phyloP scores from a whole-genome alignment of 169 alveolate genomes.

The Plasmodium falciparum region DNA sequence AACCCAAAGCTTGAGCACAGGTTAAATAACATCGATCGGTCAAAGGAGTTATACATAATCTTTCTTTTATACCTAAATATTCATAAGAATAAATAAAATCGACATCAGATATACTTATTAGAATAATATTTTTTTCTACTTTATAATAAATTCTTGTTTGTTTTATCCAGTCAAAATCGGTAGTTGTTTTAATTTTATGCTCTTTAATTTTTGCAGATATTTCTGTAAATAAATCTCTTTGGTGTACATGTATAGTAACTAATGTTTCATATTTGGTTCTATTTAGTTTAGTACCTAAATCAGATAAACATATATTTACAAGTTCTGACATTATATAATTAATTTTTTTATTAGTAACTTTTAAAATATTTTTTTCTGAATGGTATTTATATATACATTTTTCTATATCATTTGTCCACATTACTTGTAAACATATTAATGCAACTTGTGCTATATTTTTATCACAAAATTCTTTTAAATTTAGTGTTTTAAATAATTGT shows the following conservation, averaged over 20 bases:
- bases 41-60: constrained; percentile 97
- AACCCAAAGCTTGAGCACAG: constrained; percentile 96
- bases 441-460: constrained; percentile 94
- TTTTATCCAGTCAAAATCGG: constrained; percentile 96
- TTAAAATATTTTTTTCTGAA: constrained; percentile 86
- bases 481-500: constrained; percentile 87
- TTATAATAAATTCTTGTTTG: constrained; percentile 95
- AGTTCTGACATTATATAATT: constrained; percentile 91
- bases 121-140: constrained; percentile 88
- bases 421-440: constrained; percentile 93
- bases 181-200: constrained; percentile 71
- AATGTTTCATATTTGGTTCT: constrained; percentile 96
- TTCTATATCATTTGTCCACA: constrained; percentile 95
- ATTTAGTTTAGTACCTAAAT: constrained; percentile 91
- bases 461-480: constrained; percentile 92
- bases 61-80: constrained; percentile 96
- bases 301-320: constrained; percentile 93
- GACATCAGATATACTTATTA: constrained; percentile 94
- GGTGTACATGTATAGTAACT: constrained; percentile 97
- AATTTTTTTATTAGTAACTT: constrained; percentile 83
- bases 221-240: constrained; percentile 95
- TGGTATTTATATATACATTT: constrained; percentile 93
- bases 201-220: constrained; percentile 87
- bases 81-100: constrained; percentile 97
- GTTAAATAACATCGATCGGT: constrained; percentile 99